These are phyloP conservation scores for Penicillium sp. DNA, from an alignment of 2,329 filamentous ascomycete genomes.

Conservation along the genomic window DNA sequence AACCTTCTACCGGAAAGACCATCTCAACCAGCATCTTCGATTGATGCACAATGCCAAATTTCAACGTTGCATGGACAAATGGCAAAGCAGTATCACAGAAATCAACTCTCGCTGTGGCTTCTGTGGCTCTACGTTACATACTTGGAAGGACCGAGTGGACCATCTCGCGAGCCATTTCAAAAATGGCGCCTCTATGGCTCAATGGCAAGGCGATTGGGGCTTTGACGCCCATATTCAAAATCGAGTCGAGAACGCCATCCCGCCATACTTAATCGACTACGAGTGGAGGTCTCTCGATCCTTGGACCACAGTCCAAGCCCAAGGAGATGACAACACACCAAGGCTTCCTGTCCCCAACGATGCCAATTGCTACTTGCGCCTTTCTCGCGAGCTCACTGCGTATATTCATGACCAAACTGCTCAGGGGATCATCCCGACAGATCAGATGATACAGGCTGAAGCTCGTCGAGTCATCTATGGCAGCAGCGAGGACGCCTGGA, in stretches of 20 bases:
- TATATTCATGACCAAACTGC: constrained; percentile 38
- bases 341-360: constrained; percentile 30
- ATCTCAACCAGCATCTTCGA: constrained; percentile 60
- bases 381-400: constrained; percentile 40
- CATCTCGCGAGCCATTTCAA: constrained; percentile 43
- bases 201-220: constrained; percentile 44
- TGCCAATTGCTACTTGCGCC: constrained; percentile 42
- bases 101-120: constrained; percentile 52
- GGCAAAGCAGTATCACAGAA: constrained; percentile 56
- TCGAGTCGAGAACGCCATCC: constrained; percentile 38
- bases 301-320: constrained; percentile 26
- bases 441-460: constrained; percentile 37
- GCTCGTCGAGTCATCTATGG: constrained; percentile 36
- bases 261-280: constrained; percentile 37
- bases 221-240: constrained; percentile 38
- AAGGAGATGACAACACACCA: constrained; percentile 12
- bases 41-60: constrained; percentile 60
- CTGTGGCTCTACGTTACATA: constrained; percentile 39
- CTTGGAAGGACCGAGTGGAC: constrained; percentile 46
- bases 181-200: constrained; percentile 36
- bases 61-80: constrained; percentile 55
- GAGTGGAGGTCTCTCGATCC: constrained; percentile 33
- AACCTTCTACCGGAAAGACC: constrained; percentile 63
- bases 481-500: constrained; percentile 35
- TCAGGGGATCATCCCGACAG: constrained; percentile 37